Conservation (phyloP, 2,329 filamentous ascomycete species). For the Dryadomyces quercus-mongolicae region DNA sequence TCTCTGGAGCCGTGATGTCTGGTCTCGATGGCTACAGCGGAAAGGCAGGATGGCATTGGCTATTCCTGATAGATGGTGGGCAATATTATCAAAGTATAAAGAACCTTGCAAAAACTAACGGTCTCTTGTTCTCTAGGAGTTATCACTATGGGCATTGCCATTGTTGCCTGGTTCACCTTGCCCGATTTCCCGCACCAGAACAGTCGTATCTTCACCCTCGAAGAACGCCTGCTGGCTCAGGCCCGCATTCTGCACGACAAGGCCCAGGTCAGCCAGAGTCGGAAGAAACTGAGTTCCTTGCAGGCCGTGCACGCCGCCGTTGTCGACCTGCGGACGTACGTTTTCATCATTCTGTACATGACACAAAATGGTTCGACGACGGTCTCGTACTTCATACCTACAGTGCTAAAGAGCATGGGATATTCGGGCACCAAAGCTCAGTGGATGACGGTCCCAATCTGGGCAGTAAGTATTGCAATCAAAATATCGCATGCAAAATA, state of each 20-base stretch:
- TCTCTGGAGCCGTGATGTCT: background rate
- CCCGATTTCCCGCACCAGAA: background rate
- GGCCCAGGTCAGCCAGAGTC: background rate
- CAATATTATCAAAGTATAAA: too few species aligned
- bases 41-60: background rate
- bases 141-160: background rate
- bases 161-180: background rate
- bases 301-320: background rate
- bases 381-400: background rate
- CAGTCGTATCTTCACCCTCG: background rate
- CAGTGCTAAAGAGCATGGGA: background rate
- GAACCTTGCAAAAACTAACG: too few species aligned
- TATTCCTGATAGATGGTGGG: background rate
- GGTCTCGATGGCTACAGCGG: background rate
- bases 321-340: background rate
- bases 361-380: background rate
- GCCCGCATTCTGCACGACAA: background rate
- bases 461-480: background rate
- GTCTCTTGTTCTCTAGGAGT: background rate
- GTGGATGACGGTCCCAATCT: background rate
- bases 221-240: background rate
- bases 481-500: too few species aligned
- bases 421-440: background rate
- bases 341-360: background rate
- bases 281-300: background rate